Conservation (phyloP, 805 yeast genomes). For the Ogataea trehaloabstinens region DNA sequence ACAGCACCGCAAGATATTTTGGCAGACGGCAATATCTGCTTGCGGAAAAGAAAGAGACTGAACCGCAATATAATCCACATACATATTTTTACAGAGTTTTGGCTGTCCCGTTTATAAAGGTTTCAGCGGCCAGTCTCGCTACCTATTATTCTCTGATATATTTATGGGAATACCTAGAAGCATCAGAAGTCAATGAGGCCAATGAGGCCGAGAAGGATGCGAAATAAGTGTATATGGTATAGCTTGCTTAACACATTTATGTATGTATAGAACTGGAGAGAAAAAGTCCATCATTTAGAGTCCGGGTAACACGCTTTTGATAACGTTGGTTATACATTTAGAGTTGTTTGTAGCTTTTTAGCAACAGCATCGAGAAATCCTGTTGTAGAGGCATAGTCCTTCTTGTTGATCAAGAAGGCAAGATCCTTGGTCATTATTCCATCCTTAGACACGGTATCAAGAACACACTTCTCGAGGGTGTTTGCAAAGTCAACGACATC, state of each 20-base stretch:
- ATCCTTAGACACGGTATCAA: constrained; percentile 71
- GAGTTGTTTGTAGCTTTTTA: no score
- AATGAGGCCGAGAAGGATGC: not conserved
- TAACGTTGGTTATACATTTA: no score
- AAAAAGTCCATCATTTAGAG: no score
- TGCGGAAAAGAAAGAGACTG: constrained; percentile 9
- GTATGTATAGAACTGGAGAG: no score
- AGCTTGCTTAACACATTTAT: not conserved
- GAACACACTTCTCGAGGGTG: constrained; percentile 60
- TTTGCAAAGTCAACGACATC: constrained; percentile 68
- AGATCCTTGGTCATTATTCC: constrained; percentile 82
- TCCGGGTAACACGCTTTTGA: no score
- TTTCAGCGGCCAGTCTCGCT: constrained; percentile 41
- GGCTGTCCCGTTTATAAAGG: constrained; percentile 45
- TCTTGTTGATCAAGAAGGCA: constrained; percentile 62
- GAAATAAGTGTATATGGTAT: not conserved
- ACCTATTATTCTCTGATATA: constrained; percentile 47
- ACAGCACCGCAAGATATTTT: not conserved
- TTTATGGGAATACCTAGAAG: constrained; percentile 43
- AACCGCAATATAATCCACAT: constrained; percentile 26
- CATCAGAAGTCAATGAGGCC: constrained; percentile 8
- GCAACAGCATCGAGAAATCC: constrained; percentile 80
- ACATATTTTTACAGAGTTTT: constrained; percentile 43
- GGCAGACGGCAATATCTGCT: not conserved
- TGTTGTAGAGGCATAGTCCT: constrained; percentile 66